Base-by-base conservation (phyloP, 768 basidiomycete species). In the Glaciozyma martinii region DNA sequence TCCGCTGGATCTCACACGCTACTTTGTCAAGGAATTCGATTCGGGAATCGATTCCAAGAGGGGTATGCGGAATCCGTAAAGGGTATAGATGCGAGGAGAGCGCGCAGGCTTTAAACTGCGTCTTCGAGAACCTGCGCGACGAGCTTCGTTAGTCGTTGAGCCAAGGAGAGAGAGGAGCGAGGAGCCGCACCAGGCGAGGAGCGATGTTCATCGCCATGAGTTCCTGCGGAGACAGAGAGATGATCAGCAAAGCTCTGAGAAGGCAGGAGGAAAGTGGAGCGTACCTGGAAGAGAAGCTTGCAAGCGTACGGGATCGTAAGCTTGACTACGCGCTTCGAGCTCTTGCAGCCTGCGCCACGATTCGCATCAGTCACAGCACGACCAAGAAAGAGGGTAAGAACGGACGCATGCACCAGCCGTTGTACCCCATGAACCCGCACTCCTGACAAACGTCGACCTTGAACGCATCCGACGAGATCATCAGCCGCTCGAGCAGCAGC, bases 381-480 rank as follows among this genome's bases (percentile, higher is more conserved):
- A 19, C 18, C n/a, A 3, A 21, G 52, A 30, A 18, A 19, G 30
- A 33, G 43, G 19, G 9, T 6, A 21, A 12, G 13, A 56, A 64
- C 66, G 40, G 27, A 62, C 73, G 65, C 53, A 66, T 60, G 62
- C 72, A 73, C 58, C 44, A 71, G 0, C 73, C 74, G 62, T 78
- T 78, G 74, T 79, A 79, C 18, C 72, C 95, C 83, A 98, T 86
- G 71, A 97, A 78, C 12, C 95, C 95, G 76, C 95, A 99, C 63
- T 86, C 83, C 72, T 91, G 83, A 75, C 95, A 99, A 18, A 93
- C 93, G 72, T 94, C 89, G 59, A 95, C 90, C 76, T 95, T 90
- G 74, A 98, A 99, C 73, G 90, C 90, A 78, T 99, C 95, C 29
- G 92, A 95, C 9, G 94, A 98, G 66, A 98, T 93, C 95, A 99